Evolutionary conservation across 2,329 filamentous ascomycete species (phyloP).

Genomic region (Magnaporthales sp.): DNA sequence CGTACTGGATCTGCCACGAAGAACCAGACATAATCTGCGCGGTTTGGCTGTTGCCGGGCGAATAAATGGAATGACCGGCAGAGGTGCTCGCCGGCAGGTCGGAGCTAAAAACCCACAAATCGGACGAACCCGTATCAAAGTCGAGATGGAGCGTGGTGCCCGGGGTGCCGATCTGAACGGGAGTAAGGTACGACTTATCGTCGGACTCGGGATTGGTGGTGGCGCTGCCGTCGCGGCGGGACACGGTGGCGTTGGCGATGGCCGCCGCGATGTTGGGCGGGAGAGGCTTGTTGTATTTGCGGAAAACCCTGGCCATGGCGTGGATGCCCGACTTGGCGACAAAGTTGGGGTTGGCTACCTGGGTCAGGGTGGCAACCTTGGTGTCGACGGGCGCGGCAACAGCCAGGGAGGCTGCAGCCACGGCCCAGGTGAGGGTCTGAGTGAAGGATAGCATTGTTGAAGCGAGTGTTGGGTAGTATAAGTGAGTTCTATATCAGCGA

Average conservation of each 20-base stretch:
- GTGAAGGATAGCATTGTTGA: conserved; percentile 8
- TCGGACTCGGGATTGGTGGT: conserved; percentile 16
- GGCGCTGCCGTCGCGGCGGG: conserved; percentile 21
- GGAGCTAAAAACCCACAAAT: conserved; percentile 26
- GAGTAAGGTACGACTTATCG: conserved; percentile 28
- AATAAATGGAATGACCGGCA: conserved; percentile 20
- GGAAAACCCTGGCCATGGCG: conserved; percentile 27
- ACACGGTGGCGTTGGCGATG: conserved; percentile 13
- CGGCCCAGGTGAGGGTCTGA: conserved; percentile 6
- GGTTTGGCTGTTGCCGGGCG: conserved; percentile 18
- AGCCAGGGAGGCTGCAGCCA: conserved; percentile 4
- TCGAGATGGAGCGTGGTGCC: conserved; percentile 19
- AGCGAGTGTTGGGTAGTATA: not conserved
- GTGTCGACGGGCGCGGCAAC: conserved; percentile 5
- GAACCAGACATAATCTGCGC: conserved; percentile 16
- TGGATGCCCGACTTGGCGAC: conserved; percentile 21
- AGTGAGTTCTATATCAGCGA: too few species aligned
- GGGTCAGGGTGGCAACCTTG: conserved; percentile 22
- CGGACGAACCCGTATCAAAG: conserved; percentile 23
- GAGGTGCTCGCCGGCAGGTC: conserved; percentile 14
- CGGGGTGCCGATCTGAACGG: conserved; percentile 29
- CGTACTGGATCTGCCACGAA: conserved; percentile 22
- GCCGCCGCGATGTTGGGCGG: conserved; percentile 20
- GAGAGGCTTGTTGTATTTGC: conserved; percentile 25
- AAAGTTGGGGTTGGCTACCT: conserved; percentile 27